Percentiles rank a stretch among this genome's conserved stretches.
phyloP scores from a whole-genome alignment of 495 filamentous ascomycete genomes.

The Hyphodiscus hymeniophilus region DNA sequence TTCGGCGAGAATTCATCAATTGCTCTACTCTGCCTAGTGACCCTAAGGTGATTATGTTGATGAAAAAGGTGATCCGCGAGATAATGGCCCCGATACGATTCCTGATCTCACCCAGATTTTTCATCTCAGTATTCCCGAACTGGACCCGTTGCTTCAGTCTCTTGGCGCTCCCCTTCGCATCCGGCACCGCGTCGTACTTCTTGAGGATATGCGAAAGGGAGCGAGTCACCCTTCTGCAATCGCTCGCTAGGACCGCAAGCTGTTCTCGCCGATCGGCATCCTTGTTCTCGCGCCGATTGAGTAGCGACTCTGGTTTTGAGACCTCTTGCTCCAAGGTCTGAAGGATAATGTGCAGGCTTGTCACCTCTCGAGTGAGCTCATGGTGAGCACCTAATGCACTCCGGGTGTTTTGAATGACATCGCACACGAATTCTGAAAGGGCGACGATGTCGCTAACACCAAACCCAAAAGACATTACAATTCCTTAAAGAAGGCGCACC shows the following conservation, averaged over 20 bases:
- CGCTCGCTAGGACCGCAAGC: conserved; percentile 1
- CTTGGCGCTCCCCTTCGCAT: conserved; percentile 10
- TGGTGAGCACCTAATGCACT: conserved; percentile 19
- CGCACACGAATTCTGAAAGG: conserved; percentile 16
- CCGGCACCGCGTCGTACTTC: conserved; percentile 13
- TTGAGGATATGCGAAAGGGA: conserved; percentile 8
- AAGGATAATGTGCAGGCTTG: conserved; percentile 17
- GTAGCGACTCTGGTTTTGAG: conserved; percentile 3
- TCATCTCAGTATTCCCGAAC: conserved; percentile 14
- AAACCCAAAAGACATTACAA: conserved; percentile 22
- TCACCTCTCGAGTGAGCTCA: conserved; percentile 19
- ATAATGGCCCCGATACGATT: conserved; percentile 4
- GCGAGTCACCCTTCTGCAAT: conserved; percentile 8
- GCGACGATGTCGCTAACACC: conserved; percentile 16
- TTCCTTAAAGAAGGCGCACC: no score
- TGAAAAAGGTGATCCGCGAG: conserved; percentile 13
- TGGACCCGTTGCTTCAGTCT: conserved; percentile 13
- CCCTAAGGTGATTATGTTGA: conserved; percentile 11
- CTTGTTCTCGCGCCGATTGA: conserved; percentile 3
- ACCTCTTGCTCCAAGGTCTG: conserved; percentile 10
- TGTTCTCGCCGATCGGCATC: conserved; percentile 9
- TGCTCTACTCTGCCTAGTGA: conserved; percentile 14
- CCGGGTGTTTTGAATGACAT: conserved; percentile 13
- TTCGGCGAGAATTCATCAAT: conserved; percentile 7
- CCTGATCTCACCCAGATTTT: conserved; percentile 14